These are phyloP conservation scores for Nicotiana otophora DNA, from an alignment of 257 asterid genomes.

Conservation along the genomic window DNA sequence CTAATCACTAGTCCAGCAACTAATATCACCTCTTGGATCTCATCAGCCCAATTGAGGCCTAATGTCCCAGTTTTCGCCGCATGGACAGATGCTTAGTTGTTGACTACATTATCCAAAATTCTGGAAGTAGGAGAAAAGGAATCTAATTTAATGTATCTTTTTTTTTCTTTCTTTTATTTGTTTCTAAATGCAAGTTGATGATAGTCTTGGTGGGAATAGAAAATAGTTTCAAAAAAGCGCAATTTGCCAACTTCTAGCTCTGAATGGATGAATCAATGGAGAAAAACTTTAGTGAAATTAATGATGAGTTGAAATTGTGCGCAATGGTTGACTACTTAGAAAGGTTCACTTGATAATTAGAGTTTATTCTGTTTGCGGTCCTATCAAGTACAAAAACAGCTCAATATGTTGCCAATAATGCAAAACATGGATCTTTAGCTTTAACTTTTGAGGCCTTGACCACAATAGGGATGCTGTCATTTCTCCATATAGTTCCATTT, in stretches of 20 bases:
- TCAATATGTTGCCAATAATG: constrained; percentile 16
- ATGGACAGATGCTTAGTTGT: constrained; percentile 75
- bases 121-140: neutral
- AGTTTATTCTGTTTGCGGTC: constrained; percentile 9
- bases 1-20: constrained; percentile 32
- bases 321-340: constrained; percentile 21
- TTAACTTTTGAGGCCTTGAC: constrained; percentile 22
- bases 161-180: neutral
- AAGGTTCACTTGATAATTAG: constrained; percentile 15
- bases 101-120: neutral
- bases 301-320: constrained; percentile 27
- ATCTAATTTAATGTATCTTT: neutral
- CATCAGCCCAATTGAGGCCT: constrained; percentile 57
- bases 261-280: constrained; percentile 15
- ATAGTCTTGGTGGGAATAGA: neutral
- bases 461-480: constrained; percentile 9
- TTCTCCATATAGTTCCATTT: constrained; percentile 1
- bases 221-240: neutral
- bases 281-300: constrained; percentile 19
- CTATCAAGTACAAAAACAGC: constrained; percentile 26
- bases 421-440: constrained; percentile 12
- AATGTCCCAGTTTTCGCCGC: constrained; percentile 74
- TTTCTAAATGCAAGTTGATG: neutral
- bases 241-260: constrained; percentile 14
- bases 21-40: constrained; percentile 43